Evolutionary conservation across 1,284 basidiomycete species (phyloP), one percentile per base, ranked within the genome.

Genomic region (Boletellus sp.): DNA sequence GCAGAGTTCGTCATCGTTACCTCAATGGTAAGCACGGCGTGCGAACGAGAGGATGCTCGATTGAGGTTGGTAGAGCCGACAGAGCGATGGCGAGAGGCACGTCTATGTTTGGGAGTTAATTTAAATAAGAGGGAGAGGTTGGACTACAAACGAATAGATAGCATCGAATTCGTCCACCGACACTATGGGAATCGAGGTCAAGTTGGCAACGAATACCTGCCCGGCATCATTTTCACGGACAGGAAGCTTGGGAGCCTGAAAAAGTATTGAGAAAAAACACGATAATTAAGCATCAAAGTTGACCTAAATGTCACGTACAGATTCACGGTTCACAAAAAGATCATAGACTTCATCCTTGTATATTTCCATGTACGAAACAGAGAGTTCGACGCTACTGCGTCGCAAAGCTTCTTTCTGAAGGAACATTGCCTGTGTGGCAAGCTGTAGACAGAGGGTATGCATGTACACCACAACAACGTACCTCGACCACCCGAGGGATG

Each of bases 271-370:
- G 30, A 21, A 30, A 21, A 30, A 30, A 16, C 6, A 36, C 26
- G 12, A 8, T 6, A 11, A 42, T n/a, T n/a, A 18, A 36, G 35
- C 15, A n/a, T 36, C 35, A 10, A 39, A 21, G 28, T 18, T 13
- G n/a, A 16, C 18, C 21, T 1, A 21, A 47, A 40, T 6, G 21
- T 16, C 13, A 58, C 68, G 44, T 59, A 86, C 88, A 44, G 76
- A 81, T 48, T 86, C 86, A 41, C 85, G 74, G 46, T 79, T 72
- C 4, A 87, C 85, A 4, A 93, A 76, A 5, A 93, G 76, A 62
- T 93, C 90, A 62, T 89, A 92, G 1, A 88, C 85, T 53, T 92
- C 88, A 59, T 93, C 90, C 61, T 89, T 89, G 70, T 92, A 90
- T 40, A 92, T 89, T 64, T 92, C 91, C 79, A 91, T 88, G 58